These are phyloP conservation scores for Lupinus albus DNA, from an alignment of 306 rosid genomes.

Conservation along the genomic window DNA sequence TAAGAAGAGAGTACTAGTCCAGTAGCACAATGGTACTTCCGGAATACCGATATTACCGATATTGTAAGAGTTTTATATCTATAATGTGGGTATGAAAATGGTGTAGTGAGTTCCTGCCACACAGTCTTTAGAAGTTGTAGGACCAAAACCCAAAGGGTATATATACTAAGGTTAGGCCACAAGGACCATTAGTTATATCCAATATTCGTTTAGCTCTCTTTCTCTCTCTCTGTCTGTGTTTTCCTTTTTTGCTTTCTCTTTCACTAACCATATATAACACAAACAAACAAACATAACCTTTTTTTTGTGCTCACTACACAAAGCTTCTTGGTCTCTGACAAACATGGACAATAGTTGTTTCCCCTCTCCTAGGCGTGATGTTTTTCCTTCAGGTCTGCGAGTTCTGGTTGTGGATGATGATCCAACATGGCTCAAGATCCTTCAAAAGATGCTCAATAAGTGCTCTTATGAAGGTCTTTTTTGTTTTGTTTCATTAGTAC, in stretches of 20 bases:
- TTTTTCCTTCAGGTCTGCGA: constrained; percentile 80
- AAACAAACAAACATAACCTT: constrained; percentile 31
- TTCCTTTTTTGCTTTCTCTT: constrained; percentile 14
- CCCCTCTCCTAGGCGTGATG: constrained; percentile 59
- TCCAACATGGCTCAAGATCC: constrained; percentile 78
- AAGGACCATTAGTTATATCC: constrained; percentile 43
- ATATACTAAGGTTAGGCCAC: constrained; percentile 42
- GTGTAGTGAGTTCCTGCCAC: too few relatives aligned
- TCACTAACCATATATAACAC: constrained; percentile 41
- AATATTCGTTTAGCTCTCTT: constrained; percentile 45
- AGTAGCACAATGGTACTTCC: background rate
- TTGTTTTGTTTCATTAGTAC: background rate
- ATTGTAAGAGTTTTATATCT: too few relatives aligned
- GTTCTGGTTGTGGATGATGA: constrained; percentile 92
- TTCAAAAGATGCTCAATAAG: constrained; percentile 44
- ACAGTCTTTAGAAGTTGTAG: background rate
- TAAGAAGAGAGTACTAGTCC: background rate
- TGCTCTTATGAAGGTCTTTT: constrained; percentile 69
- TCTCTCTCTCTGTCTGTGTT: background rate
- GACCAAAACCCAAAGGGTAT: constrained; percentile 17
- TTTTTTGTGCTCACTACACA: constrained; percentile 20
- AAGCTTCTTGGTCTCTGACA: too few relatives aligned
- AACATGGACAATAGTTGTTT: constrained; percentile 72
- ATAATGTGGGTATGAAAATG: too few relatives aligned
- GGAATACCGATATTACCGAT: too few relatives aligned